Evolutionary conservation across 73 alveolate genomes (phyloP).

Genomic region (Tetrahymena thermophila): DNA sequence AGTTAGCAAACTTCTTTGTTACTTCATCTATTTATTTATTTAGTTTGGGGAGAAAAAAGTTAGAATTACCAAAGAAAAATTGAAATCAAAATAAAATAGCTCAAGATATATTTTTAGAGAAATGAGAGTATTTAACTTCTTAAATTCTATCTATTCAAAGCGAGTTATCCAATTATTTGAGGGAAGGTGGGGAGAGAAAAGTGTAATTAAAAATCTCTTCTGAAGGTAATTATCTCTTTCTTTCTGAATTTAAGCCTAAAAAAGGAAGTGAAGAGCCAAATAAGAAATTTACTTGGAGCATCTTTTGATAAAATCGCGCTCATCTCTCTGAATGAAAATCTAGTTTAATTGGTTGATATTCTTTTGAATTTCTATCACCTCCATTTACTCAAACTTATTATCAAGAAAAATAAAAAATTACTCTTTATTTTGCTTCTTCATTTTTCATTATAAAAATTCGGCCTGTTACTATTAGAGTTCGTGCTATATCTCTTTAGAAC

Average conservation of each 20-base stretch:
- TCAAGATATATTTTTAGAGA: background rate
- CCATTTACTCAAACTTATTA: background rate
- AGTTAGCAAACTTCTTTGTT: too few species aligned
- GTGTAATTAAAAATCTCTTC: background rate
- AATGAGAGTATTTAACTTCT: background rate
- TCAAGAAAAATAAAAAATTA: background rate
- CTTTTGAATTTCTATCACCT: background rate
- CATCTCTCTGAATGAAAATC: background rate
- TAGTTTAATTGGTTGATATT: background rate
- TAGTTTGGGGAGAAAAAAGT: background rate
- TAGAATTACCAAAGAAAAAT: background rate
- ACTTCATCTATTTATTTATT: background rate
- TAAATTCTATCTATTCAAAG: background rate
- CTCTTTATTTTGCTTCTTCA: background rate
- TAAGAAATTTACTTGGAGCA: background rate
- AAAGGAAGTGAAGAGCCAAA: background rate
- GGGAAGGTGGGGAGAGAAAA: conserved; percentile 3
- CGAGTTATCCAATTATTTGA: background rate
- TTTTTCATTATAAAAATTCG: background rate
- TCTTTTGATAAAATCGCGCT: background rate
- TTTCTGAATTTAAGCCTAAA: background rate
- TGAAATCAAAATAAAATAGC: background rate
- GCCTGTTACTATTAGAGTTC: background rate
- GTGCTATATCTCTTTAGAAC: background rate
- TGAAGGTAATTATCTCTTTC: background rate